These are phyloP conservation scores for Lepraria neglecta DNA, from an alignment of 495 filamentous ascomycete species.

Conservation along the genomic window DNA sequence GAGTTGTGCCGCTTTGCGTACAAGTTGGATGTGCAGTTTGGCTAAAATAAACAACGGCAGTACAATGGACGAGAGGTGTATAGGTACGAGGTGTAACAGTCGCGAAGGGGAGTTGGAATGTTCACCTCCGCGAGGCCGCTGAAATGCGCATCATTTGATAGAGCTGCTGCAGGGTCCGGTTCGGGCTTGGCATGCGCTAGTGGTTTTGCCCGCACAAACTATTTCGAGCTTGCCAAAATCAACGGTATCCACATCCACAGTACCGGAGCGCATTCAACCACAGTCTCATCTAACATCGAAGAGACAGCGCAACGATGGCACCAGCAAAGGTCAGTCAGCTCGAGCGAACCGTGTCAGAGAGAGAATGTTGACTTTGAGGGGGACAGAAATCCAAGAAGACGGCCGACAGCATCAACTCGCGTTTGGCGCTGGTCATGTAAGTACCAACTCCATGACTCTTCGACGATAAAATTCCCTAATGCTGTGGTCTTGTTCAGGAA, in stretches of 20 bases:
- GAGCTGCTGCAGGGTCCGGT: background rate
- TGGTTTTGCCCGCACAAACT: slow-evolving; percentile 12
- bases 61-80: too few relatives aligned
- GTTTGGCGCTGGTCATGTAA: slow-evolving; percentile 80
- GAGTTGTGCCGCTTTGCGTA: background rate
- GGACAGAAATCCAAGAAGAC: slow-evolving; percentile 84
- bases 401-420: slow-evolving; percentile 83
- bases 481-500: slow-evolving; percentile 39
- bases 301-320: slow-evolving; percentile 61
- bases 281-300: background rate
- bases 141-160: slow-evolving; percentile 4
- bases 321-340: slow-evolving; percentile 44
- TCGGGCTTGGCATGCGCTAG: slow-evolving; percentile 7
- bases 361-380: background rate
- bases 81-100: background rate
- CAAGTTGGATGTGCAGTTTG: too few relatives aligned
- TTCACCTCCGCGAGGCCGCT: background rate
- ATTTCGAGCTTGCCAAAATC: background rate
- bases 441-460: background rate
- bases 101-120: slow-evolving; percentile 3
- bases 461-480: too few relatives aligned
- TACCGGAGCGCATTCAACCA: slow-evolving; percentile 18
- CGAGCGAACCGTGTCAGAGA: too few relatives aligned
- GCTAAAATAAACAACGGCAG: too few relatives aligned
- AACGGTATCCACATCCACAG: background rate